Conservation (phyloP, 148 eudicot species). For the Nepenthes mirabilis region DNA sequence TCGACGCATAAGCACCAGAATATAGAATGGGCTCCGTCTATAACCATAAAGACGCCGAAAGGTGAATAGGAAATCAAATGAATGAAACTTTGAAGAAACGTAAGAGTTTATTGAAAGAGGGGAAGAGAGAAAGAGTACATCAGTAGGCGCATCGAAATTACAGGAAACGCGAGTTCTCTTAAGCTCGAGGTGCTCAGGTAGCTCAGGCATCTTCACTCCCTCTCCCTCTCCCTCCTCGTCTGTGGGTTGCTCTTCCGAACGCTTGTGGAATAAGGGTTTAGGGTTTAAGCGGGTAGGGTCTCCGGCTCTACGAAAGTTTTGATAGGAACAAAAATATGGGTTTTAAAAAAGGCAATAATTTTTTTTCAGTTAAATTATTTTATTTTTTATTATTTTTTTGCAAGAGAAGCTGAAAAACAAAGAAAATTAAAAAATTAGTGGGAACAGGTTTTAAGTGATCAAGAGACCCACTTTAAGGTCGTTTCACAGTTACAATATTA, state of each 20-base stretch:
- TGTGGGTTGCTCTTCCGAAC: neutral
- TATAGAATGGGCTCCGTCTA: slow-evolving; percentile 65
- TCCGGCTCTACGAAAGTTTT: no score
- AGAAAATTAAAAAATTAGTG: no score
- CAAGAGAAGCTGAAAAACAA: no score
- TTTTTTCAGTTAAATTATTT: no score
- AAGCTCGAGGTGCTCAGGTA: slow-evolving; percentile 60
- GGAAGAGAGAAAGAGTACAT: slow-evolving; percentile 23
- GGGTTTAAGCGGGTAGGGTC: neutral
- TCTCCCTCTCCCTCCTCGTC: neutral
- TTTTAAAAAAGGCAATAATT: no score
- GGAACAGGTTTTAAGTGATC: no score
- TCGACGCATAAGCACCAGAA: slow-evolving; percentile 68
- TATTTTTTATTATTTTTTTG: no score
- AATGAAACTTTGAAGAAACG: neutral
- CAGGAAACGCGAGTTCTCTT: slow-evolving; percentile 72
- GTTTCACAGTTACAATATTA: no score
- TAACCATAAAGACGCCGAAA: neutral
- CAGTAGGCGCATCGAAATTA: slow-evolving; percentile 53
- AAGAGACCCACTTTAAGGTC: no score
- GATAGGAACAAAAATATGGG: no score
- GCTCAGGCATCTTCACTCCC: slow-evolving; percentile 18
- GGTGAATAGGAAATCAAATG: neutral
- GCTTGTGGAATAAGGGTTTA: neutral
- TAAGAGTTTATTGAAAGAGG: neutral